A percentile compares a stretch with the other conserved stretches of the same genome.
These are phyloP conservation scores for Hypoxylon fragiforme DNA, from an alignment of 495 filamentous ascomycete genomes.

Conservation along the genomic window DNA sequence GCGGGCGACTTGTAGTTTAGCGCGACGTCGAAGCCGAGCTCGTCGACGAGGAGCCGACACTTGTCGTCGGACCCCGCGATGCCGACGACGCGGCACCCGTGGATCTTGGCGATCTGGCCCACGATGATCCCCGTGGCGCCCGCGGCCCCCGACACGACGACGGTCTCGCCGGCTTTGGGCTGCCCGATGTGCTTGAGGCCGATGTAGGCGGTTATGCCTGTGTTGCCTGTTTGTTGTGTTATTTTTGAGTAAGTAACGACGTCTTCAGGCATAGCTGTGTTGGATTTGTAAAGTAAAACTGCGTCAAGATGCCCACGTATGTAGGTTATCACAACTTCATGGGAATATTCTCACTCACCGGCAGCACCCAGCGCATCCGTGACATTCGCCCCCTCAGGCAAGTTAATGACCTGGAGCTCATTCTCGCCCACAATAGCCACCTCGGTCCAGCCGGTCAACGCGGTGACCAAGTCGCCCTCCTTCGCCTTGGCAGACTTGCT, in stretches of 20 bases:
- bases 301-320: too few species aligned
- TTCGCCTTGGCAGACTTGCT: conserved; percentile 49
- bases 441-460: conserved; percentile 63
- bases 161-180: conserved; percentile 61
- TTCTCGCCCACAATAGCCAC: conserved; percentile 56
- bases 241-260: too few species aligned
- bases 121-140: conserved; percentile 71
- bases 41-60: conserved; percentile 61
- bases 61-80: conserved; percentile 70
- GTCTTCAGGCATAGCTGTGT: too few species aligned
- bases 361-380: conserved; percentile 66
- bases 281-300: too few species aligned
- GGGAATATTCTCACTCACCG: conserved; percentile 36
- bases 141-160: conserved; percentile 70
- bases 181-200: conserved; percentile 63
- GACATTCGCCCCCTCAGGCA: conserved; percentile 50
- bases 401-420: conserved; percentile 43
- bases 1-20: conserved; percentile 66
- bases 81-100: conserved; percentile 62
- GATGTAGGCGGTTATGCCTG: conserved; percentile 69
- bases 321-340: too few species aligned
- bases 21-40: conserved; percentile 66
- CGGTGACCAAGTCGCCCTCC: conserved; percentile 57
- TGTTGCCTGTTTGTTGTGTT: conserved; percentile 39
- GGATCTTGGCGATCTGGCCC: conserved; percentile 69